Evolutionary conservation across 345 rosid species (phyloP), one percentile per base, ranked within the genome.

Genomic region (Pseudoturritis turrita): DNA sequence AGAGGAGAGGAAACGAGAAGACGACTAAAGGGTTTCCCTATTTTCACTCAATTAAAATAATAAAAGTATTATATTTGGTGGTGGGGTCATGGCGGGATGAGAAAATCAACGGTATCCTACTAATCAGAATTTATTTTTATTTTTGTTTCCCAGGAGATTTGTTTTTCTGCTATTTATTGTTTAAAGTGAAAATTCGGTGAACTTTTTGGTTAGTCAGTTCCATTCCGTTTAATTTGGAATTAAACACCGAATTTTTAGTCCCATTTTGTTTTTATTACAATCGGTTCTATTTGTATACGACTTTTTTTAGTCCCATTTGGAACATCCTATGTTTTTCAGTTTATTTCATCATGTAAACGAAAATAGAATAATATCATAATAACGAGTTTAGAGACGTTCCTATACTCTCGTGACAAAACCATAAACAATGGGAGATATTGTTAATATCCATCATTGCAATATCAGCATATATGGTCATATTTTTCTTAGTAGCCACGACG

Each of bases 401-500:
- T 33, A 33, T 8, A n/a, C n/a, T 33, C 8, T 33, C 2, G 36
- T 33, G 8, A 33, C 36, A 25, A 54, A 6, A 54, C 40, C 23
- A 29, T 10, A 29, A 54, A 29, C 7, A 39, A 7, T 13, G 7
- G 29, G 37, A 44, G 39, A 58, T 6, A 18, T 2, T 36, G 45
- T 19, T 36, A 6, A 4, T 14, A 18, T 60, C 49, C 47, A 22
- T 59, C 8, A 28, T 61, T 41, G 4, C 40, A 62, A 12, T 17
- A 18, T 18, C 29, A 15, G 18, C 43, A 36, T 22, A 19, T 14
- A 22, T 31, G 46, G 19, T 49, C 50, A 26, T n/a, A 26, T 7
- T 4, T 28, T 31, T 31, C 36, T 72, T 74, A 83, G 65, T 62
- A 77, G 64, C 40, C 60, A 56, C 59, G 79, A 29, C 45, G 78